A percentile compares a stretch with the other conserved stretches of the same genome.
Conservation (phyloP, 1,284 basidiomycete species). For the Ceratobasidium sp. region DNA sequence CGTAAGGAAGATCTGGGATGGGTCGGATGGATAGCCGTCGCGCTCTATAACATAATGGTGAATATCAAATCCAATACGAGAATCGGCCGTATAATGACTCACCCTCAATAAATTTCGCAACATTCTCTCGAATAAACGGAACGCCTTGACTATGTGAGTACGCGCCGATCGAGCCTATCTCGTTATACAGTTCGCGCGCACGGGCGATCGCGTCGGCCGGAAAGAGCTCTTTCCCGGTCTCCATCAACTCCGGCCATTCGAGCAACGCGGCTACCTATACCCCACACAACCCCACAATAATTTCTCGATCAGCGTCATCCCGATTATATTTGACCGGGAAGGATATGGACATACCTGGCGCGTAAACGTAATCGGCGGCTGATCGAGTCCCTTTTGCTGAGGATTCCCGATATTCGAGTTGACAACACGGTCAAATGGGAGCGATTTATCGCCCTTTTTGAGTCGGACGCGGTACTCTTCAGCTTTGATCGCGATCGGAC, state of each 20-base stretch:
- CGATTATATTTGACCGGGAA: background rate
- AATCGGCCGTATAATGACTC: conserved; percentile 49
- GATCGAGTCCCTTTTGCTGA: conserved; percentile 94
- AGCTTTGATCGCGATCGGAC: conserved; percentile 94
- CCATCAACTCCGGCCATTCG: conserved; percentile 89
- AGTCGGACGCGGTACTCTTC: conserved; percentile 82
- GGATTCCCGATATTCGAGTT: conserved; percentile 98
- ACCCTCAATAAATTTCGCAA: conserved; percentile 92
- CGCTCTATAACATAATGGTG: conserved; percentile 65
- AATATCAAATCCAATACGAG: background rate
- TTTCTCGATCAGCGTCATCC: conserved; percentile 1
- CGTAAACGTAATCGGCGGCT: conserved; percentile 92
- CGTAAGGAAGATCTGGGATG: conserved; percentile 92
- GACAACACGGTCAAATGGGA: conserved; percentile 92
- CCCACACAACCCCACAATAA: conserved; percentile 11
- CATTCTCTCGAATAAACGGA: conserved; percentile 85
- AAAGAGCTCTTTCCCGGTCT: conserved; percentile 73
- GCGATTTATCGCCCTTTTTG: conserved; percentile 57
- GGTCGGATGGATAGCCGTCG: conserved; percentile 86
- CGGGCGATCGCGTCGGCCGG: conserved; percentile 87
- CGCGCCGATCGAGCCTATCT: conserved; percentile 94
- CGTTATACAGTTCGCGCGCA: conserved; percentile 80
- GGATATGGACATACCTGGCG: conserved; percentile 73
- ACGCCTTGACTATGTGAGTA: conserved; percentile 98
- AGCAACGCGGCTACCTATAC: conserved; percentile 85